Evolutionary conservation across 2,329 filamentous ascomycete genomes (phyloP).

Genomic region (Nemania sp.): DNA sequence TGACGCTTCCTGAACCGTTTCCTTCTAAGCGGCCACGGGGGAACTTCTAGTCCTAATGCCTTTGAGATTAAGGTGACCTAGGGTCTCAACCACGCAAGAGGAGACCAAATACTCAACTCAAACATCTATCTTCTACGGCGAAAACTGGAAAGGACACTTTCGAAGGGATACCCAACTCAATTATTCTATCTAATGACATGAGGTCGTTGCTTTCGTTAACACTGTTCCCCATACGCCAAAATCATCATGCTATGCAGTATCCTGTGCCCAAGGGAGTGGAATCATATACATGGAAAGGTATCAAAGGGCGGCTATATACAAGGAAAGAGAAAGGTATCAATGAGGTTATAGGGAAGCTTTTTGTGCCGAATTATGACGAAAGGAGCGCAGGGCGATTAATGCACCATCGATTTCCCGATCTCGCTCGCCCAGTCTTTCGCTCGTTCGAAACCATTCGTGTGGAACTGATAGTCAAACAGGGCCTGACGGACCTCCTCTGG

Average conservation of each 20-base stretch:
- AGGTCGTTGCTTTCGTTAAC: conserved; percentile 26
- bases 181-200: conserved; percentile 27
- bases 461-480: conserved; percentile 73
- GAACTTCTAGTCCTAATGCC: conserved; percentile 27
- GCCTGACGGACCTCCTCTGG: conserved; percentile 75
- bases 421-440: conserved; percentile 77
- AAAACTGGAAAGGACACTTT: not conserved
- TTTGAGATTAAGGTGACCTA: not conserved
- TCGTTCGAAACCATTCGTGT: conserved; percentile 76
- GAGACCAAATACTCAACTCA: conserved; percentile 10
- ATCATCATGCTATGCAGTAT: conserved; percentile 27
- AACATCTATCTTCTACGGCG: not conserved
- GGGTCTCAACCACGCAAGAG: not conserved
- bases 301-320: conserved; percentile 24
- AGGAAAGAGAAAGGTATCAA: not conserved
- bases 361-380: not conserved
- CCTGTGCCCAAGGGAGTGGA: conserved; percentile 11
- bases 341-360: not conserved
- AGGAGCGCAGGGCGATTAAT: conserved; percentile 33
- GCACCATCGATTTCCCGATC: conserved; percentile 52
- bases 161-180: conserved; percentile 11
- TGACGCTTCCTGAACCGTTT: conserved; percentile 43
- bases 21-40: conserved; percentile 43
- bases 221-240: conserved; percentile 22
- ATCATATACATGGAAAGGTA: conserved; percentile 17